Base-by-base conservation (phyloP, 805 yeast species). In the Alloascoidea africana region DNA sequence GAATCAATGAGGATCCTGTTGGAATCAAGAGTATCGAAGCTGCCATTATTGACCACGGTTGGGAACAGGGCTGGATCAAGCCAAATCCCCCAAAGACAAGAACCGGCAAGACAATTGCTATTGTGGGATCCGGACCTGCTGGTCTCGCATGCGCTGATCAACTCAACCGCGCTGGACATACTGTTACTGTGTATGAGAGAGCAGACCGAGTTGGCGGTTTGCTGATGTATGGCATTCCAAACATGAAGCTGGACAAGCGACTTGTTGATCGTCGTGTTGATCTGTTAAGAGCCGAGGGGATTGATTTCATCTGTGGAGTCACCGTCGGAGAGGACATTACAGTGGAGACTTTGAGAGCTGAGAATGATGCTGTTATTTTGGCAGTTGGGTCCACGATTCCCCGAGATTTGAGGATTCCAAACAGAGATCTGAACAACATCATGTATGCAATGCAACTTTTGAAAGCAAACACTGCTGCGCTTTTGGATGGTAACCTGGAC, bases 221-320 rank as follows among this genome's bases (percentile, higher is more conserved):
- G 55, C 61, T 89, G 63, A 91, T 91, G 97, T 89, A 89, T 59
- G 98, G 98, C 73, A 89, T 89, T 62, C 98, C 98, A 49, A 89
- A 89, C 68, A 89, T 89, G 98, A 89, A 89, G 66, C 70, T 89
- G 50, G 98, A 89, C 61, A 89, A 89, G 68, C 66, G 77, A 16
- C 73, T 91, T 54, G 96, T 89, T 42, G 82, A 85, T 65, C 76
- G 97, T 56, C 85, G 97, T 68, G 70, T 91, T 41, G 93, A 89
- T 54, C 66, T 91, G 56, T 64, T 89, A 68, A 81, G 69, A 18
- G 94, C 84, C 34, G 96, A 89, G 58, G 98, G 98, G 38, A 66
- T 89, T 49, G 70, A 70, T 17, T 85, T 89, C 52, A 67, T 80
- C 34, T 73, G 82, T 49, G 74, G 70, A 56, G 73, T 84, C 38